These are phyloP conservation scores for Trebouxia gelatinosa DNA, from an alignment of 163 green algal genomes.

Conservation along the genomic window DNA sequence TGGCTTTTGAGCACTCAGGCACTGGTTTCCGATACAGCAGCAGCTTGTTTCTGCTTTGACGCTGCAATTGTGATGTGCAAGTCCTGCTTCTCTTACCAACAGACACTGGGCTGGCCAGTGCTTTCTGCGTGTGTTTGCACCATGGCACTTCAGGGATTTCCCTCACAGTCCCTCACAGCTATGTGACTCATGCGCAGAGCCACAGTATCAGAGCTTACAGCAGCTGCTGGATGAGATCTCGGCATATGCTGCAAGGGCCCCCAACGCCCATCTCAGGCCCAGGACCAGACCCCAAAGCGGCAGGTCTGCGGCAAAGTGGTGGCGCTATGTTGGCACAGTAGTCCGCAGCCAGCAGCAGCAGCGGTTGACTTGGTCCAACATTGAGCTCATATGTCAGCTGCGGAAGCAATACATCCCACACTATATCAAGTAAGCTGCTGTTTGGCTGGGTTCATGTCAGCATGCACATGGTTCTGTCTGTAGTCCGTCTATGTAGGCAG, in stretches of 20 bases:
- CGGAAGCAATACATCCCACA: constrained; percentile 69
- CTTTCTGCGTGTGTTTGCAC: too few relatives aligned
- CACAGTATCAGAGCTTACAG: constrained; percentile 76
- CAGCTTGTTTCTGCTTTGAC: too few relatives aligned
- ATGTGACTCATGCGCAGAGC: too few relatives aligned
- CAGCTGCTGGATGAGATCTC: constrained; percentile 70
- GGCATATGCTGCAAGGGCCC: constrained; percentile 58
- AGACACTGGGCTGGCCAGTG: too few relatives aligned
- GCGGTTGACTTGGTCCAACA: constrained; percentile 7
- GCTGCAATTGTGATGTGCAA: too few relatives aligned
- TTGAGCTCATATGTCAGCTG: constrained; percentile 37
- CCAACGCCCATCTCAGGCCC: constrained; percentile 60
- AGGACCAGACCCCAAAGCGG: constrained; percentile 41
- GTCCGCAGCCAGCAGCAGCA: constrained; percentile 52
- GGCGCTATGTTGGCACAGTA: constrained; percentile 70
- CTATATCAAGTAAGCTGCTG: constrained; percentile 54
- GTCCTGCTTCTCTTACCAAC: too few relatives aligned
- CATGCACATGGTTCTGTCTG: background rate
- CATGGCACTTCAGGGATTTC: too few relatives aligned
- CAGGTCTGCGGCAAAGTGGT: constrained; percentile 62
- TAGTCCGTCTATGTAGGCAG: background rate
- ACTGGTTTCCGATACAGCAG: too few relatives aligned
- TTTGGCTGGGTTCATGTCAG: background rate
- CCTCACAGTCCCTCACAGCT: too few relatives aligned
- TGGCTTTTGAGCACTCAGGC: too few relatives aligned